Conservation (phyloP, 257 asterid genomes). For the Solanum gandarillasii region DNA sequence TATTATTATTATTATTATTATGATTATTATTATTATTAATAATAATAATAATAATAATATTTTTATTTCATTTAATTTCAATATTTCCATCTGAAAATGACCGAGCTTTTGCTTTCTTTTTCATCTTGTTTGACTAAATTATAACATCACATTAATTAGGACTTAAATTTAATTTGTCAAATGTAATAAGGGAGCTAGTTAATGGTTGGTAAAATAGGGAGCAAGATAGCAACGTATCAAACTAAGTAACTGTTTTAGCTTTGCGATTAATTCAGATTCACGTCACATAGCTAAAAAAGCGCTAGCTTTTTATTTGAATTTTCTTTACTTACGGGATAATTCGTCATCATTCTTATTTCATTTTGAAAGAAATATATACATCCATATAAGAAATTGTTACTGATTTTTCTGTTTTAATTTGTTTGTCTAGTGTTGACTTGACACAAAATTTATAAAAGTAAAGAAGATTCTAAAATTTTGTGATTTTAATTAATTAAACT, state of each 20-base stretch:
- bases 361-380: background rate
- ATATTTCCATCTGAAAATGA: background rate
- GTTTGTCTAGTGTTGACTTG: no score
- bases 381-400: background rate
- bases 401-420: no score
- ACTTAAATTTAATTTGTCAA: background rate
- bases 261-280: background rate
- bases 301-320: no score
- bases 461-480: no score
- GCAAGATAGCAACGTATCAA: background rate
- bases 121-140: background rate
- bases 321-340: no score
- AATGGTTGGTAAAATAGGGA: background rate
- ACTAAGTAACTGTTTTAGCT: background rate
- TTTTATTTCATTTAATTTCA: no score
- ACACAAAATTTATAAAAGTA: no score
- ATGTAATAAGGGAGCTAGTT: background rate
- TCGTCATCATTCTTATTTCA: background rate
- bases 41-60: no score
- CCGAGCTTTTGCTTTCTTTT: background rate
- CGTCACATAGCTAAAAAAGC: no score
- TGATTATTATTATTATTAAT: no score
- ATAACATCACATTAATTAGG: background rate
- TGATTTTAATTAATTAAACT: background rate
- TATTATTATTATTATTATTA: no score